These are phyloP conservation scores for Flaveria ramosissima DNA, from an alignment of 129 eudicot genomes.

Conservation along the genomic window DNA sequence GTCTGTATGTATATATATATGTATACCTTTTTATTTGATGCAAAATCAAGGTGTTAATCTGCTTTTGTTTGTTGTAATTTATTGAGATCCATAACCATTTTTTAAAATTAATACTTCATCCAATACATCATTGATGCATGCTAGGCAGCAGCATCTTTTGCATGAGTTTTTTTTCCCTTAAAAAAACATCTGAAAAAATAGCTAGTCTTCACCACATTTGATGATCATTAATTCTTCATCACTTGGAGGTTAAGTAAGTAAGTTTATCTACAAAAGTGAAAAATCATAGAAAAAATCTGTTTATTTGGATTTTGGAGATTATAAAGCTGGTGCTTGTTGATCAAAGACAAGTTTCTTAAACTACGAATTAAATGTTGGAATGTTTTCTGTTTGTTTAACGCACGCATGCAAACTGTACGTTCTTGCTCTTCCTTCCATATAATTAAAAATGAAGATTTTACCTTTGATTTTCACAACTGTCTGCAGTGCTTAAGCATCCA, in stretches of 20 bases:
- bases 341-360: constrained; percentile 19
- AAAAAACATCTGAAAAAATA: no score
- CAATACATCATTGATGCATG: no score
- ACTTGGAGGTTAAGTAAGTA: neutral
- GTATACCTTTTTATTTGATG: no score
- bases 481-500: constrained; percentile 31
- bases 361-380: constrained; percentile 5
- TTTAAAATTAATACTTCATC: neutral
- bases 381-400: constrained; percentile 2
- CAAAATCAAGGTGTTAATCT: no score
- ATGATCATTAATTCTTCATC: neutral
- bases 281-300: neutral
- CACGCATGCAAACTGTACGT: neutral
- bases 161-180: neutral
- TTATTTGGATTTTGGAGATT: constrained; percentile 9
- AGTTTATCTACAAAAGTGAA: neutral
- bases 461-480: constrained; percentile 18
- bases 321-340: neutral
- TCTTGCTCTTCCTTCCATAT: neutral
- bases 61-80: no score
- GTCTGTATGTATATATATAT: neutral
- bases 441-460: neutral
- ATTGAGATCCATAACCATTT: neutral
- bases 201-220: no score
- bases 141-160: neutral